These are phyloP conservation scores for Taphrina deformans DNA, from an alignment of 1,139 yeast species.

Conservation along the genomic window DNA sequence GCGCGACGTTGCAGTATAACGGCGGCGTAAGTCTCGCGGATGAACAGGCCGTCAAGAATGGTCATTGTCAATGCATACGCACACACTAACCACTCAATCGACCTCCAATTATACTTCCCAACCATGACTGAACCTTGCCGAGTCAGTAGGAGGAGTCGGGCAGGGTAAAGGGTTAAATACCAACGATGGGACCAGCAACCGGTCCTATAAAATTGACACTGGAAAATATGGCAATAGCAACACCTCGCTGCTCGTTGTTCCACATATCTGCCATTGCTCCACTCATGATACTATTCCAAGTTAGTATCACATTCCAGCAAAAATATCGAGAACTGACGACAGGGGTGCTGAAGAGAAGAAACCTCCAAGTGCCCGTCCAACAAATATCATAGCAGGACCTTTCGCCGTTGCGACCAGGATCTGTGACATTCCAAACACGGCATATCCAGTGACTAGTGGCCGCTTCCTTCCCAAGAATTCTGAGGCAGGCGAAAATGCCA, in stretches of 20 bases:
- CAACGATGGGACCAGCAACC: constrained; percentile 65
- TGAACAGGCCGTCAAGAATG: constrained; percentile 49
- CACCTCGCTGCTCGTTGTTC: constrained; percentile 65
- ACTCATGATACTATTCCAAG: constrained; percentile 49
- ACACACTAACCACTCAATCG: constrained; percentile 57
- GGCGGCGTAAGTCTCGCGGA: constrained; percentile 63
- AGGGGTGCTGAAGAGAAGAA: constrained; percentile 75
- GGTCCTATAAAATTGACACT: constrained; percentile 64
- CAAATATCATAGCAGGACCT: constrained; percentile 67
- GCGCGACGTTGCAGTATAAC: constrained; percentile 55
- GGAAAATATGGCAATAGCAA: constrained; percentile 53
- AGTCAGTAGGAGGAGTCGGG: constrained; percentile 49
- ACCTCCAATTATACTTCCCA: constrained; percentile 50
- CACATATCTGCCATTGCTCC: constrained; percentile 77
- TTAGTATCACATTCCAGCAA: background rate
- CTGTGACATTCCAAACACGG: constrained; percentile 49
- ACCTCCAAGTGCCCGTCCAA: constrained; percentile 74
- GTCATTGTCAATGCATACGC: constrained; percentile 46
- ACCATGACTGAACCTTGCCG: constrained; percentile 52
- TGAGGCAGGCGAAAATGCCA: constrained; percentile 74
- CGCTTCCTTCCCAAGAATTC: constrained; percentile 71
- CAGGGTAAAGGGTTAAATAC: background rate
- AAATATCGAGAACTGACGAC: constrained; percentile 54
- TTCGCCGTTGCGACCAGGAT: constrained; percentile 73
- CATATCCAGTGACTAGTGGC: constrained; percentile 16